These are phyloP conservation scores for Smallanthus sonchifolius DNA, from an alignment of 129 eudicot genomes.

Conservation along the genomic window DNA sequence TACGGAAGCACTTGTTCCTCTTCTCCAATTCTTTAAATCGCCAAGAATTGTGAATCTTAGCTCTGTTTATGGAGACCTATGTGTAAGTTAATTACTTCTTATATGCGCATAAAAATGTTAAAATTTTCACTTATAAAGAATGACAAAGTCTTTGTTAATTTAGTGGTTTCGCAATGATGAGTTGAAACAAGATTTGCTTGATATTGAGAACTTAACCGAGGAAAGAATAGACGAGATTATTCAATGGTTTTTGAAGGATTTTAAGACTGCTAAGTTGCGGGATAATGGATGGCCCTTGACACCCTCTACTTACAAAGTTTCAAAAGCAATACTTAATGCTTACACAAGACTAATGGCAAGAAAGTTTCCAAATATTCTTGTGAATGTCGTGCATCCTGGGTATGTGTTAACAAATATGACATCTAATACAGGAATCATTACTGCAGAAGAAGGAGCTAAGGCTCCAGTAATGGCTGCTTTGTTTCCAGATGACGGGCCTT, in stretches of 20 bases:
- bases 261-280: slow-evolving; percentile 2
- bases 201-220: slow-evolving; percentile 13
- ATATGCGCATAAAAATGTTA: not conserved
- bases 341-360: slow-evolving; percentile 25
- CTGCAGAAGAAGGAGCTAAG: slow-evolving; percentile 32
- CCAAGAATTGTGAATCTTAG: slow-evolving; percentile 23
- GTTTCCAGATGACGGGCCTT: slow-evolving; percentile 25
- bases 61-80: slow-evolving; percentile 5
- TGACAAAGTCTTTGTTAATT: not conserved
- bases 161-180: slow-evolving; percentile 19
- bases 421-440: slow-evolving; percentile 19
- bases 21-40: not conserved
- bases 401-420: slow-evolving; percentile 31
- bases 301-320: slow-evolving; percentile 5
- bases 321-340: not conserved
- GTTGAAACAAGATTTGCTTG: slow-evolving; percentile 3
- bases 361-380: slow-evolving; percentile 8
- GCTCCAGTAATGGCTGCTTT: slow-evolving; percentile 21
- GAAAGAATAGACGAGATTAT: slow-evolving; percentile 18
- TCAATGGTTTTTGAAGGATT: slow-evolving; percentile 14
- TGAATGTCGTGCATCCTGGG: slow-evolving; percentile 17
- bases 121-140: not conserved
- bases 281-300: slow-evolving; percentile 24
- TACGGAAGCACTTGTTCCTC: slow-evolving; percentile 17
- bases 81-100: not conserved